Evolutionary conservation across 306 rosid genomes (phyloP), one percentile per base, ranked within the genome.

Genomic region (Quercus agrifolia): DNA sequence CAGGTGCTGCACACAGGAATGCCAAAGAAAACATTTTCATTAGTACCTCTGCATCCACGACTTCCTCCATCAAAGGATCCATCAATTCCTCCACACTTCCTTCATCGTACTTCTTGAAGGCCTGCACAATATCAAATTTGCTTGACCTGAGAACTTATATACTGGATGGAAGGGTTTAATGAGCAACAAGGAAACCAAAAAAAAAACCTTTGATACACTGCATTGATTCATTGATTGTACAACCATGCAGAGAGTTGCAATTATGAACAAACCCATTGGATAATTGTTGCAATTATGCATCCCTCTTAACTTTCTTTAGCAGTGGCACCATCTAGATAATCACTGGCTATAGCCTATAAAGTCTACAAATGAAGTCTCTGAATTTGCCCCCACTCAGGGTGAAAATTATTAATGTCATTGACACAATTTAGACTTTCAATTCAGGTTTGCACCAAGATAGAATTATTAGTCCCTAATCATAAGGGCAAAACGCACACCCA

Each of bases 1-100:
- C 21, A 0, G 99, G 99, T 5, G 98, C 97, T 58, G 97, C 99
- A 71, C 98, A 93, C 33, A 86, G 92, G 78, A 95, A 83, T 19
- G 94, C 98, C 87, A 95, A 82, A 71, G 91, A 89, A 54, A 93
- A 81, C 79, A 91, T 85, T 86, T 93, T 93, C 74, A 55, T 41
- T 0, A 93, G 85, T 9, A 95, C 83, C 11, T 87, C 89, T 25
- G 78, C 78, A 2, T 90, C 85, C 27, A 95, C 89, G 70, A 76
- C 70, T 88, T 95, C 97, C 74, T 81, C 85, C 94, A 95, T 90
- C 23, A 75, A 79, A 66, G 94, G 96, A 81, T 95, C 99, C 70
- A 90, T 63, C 79, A 92, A 67, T 81, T 88, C 97, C 73, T 25
- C 67, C 23, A 86, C 83, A 25, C 63, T 80, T 52, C 90, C 92